A percentile compares a stretch with the other conserved stretches of the same genome.
These are phyloP conservation scores for Tulasnella sp. DNA, from an alignment of 768 basidiomycete genomes.

Conservation along the genomic window DNA sequence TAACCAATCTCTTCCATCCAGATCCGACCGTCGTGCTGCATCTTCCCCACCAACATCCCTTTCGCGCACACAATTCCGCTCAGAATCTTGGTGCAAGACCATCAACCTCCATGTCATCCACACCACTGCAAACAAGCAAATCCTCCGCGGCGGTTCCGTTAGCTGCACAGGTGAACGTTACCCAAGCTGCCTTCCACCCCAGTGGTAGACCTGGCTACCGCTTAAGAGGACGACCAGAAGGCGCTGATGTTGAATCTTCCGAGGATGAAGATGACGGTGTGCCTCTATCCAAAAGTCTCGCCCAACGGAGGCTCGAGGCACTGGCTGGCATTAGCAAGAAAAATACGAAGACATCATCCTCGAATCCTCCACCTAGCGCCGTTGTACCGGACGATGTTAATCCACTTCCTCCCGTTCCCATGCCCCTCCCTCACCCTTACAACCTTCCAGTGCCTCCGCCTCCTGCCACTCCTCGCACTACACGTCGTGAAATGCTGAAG, in stretches of 20 bases:
- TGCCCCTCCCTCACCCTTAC: conserved; percentile 38
- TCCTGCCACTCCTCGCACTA: conserved; percentile 76
- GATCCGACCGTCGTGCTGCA: conserved; percentile 48
- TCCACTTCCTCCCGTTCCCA: conserved; percentile 16
- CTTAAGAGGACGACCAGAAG: conserved; percentile 13
- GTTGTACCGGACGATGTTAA: conserved; percentile 10
- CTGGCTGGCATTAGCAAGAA: conserved; percentile 12
- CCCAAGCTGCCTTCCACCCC: conserved; percentile 19
- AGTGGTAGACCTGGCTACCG: conserved; percentile 18
- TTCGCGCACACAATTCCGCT: conserved; percentile 17
- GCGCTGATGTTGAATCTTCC: conserved; percentile 20
- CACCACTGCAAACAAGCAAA: conserved; percentile 38
- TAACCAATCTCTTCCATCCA: conserved; percentile 61
- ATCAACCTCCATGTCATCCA: conserved; percentile 16
- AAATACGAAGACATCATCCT: background rate
- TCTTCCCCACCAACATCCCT: conserved; percentile 36
- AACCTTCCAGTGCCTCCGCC: conserved; percentile 51
- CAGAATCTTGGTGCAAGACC: conserved; percentile 16
- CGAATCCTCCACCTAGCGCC: conserved; percentile 24
- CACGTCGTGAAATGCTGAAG: conserved; percentile 68
- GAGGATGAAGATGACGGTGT: conserved; percentile 19
- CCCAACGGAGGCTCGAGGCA: conserved; percentile 19
- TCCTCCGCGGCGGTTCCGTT: conserved; percentile 48
- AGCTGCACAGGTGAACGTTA: conserved; percentile 36
- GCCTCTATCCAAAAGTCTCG: conserved; percentile 18